These are phyloP conservation scores for Botrytis medusae DNA, from an alignment of 2,329 filamentous ascomycete genomes.

Conservation along the genomic window DNA sequence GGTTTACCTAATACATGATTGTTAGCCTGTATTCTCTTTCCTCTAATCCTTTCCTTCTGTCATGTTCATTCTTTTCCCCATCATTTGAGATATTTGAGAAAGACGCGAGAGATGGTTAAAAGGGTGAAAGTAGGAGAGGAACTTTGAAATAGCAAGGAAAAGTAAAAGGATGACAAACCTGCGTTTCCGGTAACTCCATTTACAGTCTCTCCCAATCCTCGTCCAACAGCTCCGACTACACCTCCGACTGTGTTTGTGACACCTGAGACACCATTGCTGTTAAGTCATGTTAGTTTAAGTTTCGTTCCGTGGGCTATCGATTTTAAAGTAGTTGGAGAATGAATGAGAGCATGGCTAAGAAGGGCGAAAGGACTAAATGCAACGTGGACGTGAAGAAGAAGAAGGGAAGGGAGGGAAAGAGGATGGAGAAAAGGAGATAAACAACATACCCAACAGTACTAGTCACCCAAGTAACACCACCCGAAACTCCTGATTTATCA, in stretches of 20 bases:
- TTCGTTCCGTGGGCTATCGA: too few species aligned
- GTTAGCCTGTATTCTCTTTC: not conserved
- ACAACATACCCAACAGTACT: slow-evolving; percentile 26
- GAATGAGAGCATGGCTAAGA: not conserved
- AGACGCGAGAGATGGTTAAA: too few species aligned
- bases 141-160: not conserved
- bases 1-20: slow-evolving; percentile 25
- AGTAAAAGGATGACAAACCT: not conserved
- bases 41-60: not conserved
- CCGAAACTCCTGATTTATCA: slow-evolving; percentile 26
- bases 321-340: not conserved
- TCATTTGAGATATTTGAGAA: not conserved
- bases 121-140: not conserved
- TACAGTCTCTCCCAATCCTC: slow-evolving; percentile 34
- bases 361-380: not conserved
- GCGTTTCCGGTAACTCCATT: slow-evolving; percentile 30
- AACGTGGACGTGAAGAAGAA: not conserved
- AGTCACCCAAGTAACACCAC: slow-evolving; percentile 28
- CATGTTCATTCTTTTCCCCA: too few species aligned
- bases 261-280: slow-evolving; percentile 30
- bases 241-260: slow-evolving; percentile 31
- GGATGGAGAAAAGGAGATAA: too few species aligned
- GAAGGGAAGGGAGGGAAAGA: not conserved
- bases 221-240: slow-evolving; percentile 32
- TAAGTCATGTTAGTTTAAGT: not conserved